phyloP scores from a whole-genome alignment of 2,329 filamentous ascomycete genomes.

The Verticillium nubilum region DNA sequence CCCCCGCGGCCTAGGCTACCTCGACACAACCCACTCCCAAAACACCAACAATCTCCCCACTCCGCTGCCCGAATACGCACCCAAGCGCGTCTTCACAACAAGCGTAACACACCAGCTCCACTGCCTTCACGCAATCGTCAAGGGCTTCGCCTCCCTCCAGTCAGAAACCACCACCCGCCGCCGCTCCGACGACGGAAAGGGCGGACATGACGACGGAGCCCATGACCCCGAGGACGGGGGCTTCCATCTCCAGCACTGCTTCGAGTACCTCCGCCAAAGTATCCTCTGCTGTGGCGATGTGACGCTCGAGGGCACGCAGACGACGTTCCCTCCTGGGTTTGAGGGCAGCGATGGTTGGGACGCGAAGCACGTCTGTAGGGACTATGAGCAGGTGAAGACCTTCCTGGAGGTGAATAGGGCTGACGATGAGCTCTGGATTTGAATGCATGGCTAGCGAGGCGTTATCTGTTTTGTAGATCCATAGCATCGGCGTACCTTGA shows the following conservation, averaged over 20 bases:
- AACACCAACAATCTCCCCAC: constrained; percentile 31
- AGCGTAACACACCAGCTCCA: constrained; percentile 38
- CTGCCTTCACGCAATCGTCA: constrained; percentile 32
- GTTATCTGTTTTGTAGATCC: not conserved
- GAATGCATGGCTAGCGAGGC: not conserved
- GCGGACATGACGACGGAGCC: constrained; percentile 22
- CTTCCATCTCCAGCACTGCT: constrained; percentile 34
- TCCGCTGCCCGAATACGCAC: constrained; percentile 22
- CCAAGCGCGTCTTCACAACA: constrained; percentile 32
- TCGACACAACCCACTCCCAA: constrained; percentile 16
- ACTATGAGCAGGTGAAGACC: constrained; percentile 27
- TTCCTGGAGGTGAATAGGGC: constrained; percentile 27
- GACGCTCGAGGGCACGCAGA: constrained; percentile 30
- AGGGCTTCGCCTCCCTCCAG: constrained; percentile 20
- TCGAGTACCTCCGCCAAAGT: constrained; percentile 28
- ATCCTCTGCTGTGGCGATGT: constrained; percentile 27
- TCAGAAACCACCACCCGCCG: constrained; percentile 7
- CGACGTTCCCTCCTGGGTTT: constrained; percentile 28
- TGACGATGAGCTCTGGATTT: constrained; percentile 29
- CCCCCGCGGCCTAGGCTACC: constrained; percentile 34
- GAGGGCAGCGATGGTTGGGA: constrained; percentile 37
- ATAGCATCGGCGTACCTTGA: no score
- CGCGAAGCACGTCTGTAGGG: constrained; percentile 34
- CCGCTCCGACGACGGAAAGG: not conserved
- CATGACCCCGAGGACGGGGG: constrained; percentile 22